Base-by-base conservation (phyloP, 371 early-diverging fungal genomes). In the Mortierella sp. region DNA sequence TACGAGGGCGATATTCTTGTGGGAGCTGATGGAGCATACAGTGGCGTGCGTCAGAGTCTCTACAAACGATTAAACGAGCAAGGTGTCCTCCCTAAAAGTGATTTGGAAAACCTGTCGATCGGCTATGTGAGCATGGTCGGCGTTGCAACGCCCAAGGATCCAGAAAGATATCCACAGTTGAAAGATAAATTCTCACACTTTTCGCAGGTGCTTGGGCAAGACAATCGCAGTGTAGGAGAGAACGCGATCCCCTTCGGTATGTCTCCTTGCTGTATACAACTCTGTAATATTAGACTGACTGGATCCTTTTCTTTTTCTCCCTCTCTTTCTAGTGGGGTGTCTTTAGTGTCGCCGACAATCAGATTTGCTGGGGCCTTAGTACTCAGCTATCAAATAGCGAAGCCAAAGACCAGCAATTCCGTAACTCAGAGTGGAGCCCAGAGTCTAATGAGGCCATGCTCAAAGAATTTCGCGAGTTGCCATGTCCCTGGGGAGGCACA, bases 351-450 rank as follows among this genome's bases (percentile, higher is more conserved):
- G 63, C 76, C 0, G 68, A 62, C 15, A 66, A 70, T 17, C 62
- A 64, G 19, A 56, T 76, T 10, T 59, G 70, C 55, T 76, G 76
- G 76, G 29, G 26, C 3, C 19, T 70, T 13, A 47, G 56, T 2
- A 28, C n/a, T 13, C 76, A 76, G 29, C 43, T 70, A 13, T 23
- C 49, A 15, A 37, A 47, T 10, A 6, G 26, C 0, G 47, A 64
- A 37, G 61, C 53, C 57, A 55, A 34, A 32, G 34, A 43, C 19
- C 59, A 67, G 26, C 54, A 51, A 31, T 76, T 67, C 53, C 64
- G 60, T 1, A 63, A 63, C 37, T 61, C 76, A 28, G 76, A 76
- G 23, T 76, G 76, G 76, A 69, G 71, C 15, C 68, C 76, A 0
- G 64, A 76, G 32, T 53, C 68, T 4, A 66, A 63, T 22, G 70